Evolutionary conservation across 2,329 filamentous ascomycete species (phyloP), one percentile per base, ranked within the genome.

Genomic region (Aciculosporium take): DNA sequence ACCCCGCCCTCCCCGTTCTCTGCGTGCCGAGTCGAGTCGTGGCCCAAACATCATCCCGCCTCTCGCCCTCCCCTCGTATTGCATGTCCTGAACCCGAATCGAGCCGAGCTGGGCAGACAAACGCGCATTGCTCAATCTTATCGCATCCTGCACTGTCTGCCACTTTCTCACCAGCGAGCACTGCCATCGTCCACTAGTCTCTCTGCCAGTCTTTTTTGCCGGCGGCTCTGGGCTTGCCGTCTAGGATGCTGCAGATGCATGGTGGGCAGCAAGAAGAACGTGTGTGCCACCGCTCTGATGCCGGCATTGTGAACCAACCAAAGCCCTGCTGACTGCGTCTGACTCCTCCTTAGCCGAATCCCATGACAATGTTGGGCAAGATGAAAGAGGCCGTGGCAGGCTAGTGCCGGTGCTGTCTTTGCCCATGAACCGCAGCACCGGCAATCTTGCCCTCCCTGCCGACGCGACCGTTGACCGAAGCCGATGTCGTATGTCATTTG

Each of bases 401-500:
- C 63, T 71, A 46, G 53, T 62, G 41, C 60, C 66, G 32, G 58
- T 67, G 36, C 56, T 74, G 43, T 65, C 69, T 46, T 62, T 80
- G 42, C 74, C 75, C 43, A 80, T 79, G 60, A 80, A 79, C 57
- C 67, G 72, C 52, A 79, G 76, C 56, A 79, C 76, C n/a, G 70
- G 74, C 40, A 79, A 79, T 53, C 65, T 80, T 45, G 61, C 66
- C 44, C 57, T 69, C 48, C 56, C 64, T 48, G 57, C 58, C 48
- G 69, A 73, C 45, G 60, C 53, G n/a, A 40, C 46, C 21, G 61
- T 72, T 39, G 75, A 79, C 49, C 75, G 71, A 48, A 68, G 71
- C 49, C 68, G 75, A 63, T 69, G 78, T 57, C 79, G 82, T 46
- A 79, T 85, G 62, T 89, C 85, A 39, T 79, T 88, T 55, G 86